Evolutionary conservation across 345 rosid species (phyloP).

Genomic region (Luvunga scandens): DNA sequence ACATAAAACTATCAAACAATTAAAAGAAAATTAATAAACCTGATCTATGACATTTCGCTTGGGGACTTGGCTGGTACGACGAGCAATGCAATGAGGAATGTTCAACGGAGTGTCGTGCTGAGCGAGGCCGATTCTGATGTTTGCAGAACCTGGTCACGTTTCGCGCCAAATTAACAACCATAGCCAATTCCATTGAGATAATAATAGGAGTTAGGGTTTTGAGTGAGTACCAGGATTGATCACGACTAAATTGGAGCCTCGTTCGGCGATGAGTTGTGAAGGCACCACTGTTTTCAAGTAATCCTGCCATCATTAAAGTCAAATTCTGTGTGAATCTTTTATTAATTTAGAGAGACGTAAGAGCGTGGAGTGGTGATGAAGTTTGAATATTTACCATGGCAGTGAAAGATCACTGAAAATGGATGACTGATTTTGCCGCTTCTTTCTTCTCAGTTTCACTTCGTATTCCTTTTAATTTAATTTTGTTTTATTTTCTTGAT

Average conservation of each 20-base stretch:
- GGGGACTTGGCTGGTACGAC: slow-evolving; percentile 42
- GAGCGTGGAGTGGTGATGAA: neutral
- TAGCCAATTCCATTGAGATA: neutral
- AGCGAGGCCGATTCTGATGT: slow-evolving; percentile 77
- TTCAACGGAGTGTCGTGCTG: slow-evolving; percentile 66
- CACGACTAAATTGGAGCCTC: slow-evolving; percentile 86
- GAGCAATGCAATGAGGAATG: slow-evolving; percentile 85
- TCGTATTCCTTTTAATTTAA: neutral
- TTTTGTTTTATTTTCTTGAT: neutral
- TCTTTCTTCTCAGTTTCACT: neutral
- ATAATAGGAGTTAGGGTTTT: neutral
- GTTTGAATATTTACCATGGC: slow-evolving; percentile 12
- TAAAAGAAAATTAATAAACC: slow-evolving; percentile 33
- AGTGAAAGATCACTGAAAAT: neutral
- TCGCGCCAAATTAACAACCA: neutral
- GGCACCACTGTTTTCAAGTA: slow-evolving; percentile 90
- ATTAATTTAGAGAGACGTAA: neutral
- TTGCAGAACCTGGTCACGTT: slow-evolving; percentile 56
- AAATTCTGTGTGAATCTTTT: neutral
- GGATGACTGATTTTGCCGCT: slow-evolving; percentile 3
- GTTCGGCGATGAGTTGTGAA: slow-evolving; percentile 76
- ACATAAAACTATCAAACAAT: neutral
- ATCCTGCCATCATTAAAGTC: slow-evolving; percentile 51
- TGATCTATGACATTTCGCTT: slow-evolving; percentile 61
- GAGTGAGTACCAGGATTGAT: slow-evolving; percentile 67